Evolutionary conservation across 495 filamentous ascomycete genomes (phyloP).

Genomic region (Aspergillus hancockii): DNA sequence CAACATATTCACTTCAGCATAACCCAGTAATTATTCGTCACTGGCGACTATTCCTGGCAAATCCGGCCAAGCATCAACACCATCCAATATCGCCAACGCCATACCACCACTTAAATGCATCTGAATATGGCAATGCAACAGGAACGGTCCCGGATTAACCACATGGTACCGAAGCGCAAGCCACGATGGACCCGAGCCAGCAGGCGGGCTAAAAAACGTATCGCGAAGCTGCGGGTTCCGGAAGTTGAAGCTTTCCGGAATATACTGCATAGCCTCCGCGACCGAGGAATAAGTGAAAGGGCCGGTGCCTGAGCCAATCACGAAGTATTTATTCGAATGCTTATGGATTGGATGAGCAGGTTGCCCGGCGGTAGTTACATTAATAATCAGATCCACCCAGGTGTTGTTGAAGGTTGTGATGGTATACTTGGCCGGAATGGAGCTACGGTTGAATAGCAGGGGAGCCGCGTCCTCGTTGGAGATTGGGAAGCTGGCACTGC

Average conservation of each 20-base stretch:
- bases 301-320: conserved; percentile 51
- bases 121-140: conserved; percentile 64
- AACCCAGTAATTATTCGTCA: background rate
- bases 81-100: conserved; percentile 57
- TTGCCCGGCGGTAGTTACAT: conserved; percentile 32
- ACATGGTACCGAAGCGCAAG: conserved; percentile 58
- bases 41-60: conserved; percentile 16
- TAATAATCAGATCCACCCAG: conserved; percentile 61
- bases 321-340: conserved; percentile 60
- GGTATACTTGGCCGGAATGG: conserved; percentile 41
- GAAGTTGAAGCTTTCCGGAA: conserved; percentile 55
- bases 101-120: conserved; percentile 59
- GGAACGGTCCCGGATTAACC: conserved; percentile 57
- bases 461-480: conserved; percentile 39
- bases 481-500: conserved; percentile 33
- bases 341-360: conserved; percentile 62
- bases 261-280: conserved; percentile 48
- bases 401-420: conserved; percentile 53
- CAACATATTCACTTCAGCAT: no score
- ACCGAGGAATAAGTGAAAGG: conserved; percentile 51
- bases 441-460: conserved; percentile 47
- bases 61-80: conserved; percentile 55
- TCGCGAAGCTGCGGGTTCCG: conserved; percentile 54
- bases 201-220: conserved; percentile 42
- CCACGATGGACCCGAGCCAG: conserved; percentile 43